phyloP scores from a whole-genome alignment of 139 green algal genomes.

The Edaphochlamys debaryana region DNA sequence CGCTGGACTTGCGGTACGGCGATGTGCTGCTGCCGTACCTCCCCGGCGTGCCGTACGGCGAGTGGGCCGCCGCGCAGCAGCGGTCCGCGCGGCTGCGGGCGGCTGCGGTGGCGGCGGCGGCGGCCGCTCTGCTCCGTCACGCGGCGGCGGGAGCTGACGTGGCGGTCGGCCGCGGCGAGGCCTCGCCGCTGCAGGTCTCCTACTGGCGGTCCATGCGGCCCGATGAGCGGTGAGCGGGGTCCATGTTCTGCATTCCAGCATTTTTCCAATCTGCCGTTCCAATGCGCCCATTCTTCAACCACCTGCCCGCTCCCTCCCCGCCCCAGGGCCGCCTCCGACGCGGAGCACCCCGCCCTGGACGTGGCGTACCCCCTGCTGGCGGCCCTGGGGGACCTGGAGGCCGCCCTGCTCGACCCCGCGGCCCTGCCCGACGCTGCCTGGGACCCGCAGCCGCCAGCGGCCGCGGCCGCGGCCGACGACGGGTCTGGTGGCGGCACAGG shows the following conservation, averaged over 20 bases:
- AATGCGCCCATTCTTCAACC: too few relatives aligned
- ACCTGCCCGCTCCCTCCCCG: too few relatives aligned
- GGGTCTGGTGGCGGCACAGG: too few relatives aligned
- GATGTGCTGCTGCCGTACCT: slow-evolving; percentile 23
- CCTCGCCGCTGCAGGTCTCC: slow-evolving; percentile 60
- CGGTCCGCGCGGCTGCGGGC: neutral
- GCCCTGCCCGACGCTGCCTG: slow-evolving; percentile 7
- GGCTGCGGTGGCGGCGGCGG: neutral
- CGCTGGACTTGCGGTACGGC: slow-evolving; percentile 41
- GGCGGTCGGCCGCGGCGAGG: slow-evolving; percentile 16
- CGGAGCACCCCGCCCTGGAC: slow-evolving; percentile 69
- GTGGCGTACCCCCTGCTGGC: slow-evolving; percentile 59
- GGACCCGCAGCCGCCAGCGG: too few relatives aligned
- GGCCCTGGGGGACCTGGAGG: slow-evolving; percentile 58
- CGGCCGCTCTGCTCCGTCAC: slow-evolving; percentile 39
- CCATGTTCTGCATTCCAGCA: too few relatives aligned
- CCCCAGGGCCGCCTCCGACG: slow-evolving; percentile 48
- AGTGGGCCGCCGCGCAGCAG: neutral
- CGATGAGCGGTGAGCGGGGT: slow-evolving; percentile 45
- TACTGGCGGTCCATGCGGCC: slow-evolving; percentile 66
- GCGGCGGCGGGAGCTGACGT: slow-evolving; percentile 1
- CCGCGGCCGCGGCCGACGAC: too few relatives aligned
- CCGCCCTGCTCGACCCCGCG: slow-evolving; percentile 19
- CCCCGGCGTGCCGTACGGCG: neutral
- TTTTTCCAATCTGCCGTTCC: too few relatives aligned